phyloP scores from a whole-genome alignment of 495 filamentous ascomycete species.

The Lepraria neglecta region DNA sequence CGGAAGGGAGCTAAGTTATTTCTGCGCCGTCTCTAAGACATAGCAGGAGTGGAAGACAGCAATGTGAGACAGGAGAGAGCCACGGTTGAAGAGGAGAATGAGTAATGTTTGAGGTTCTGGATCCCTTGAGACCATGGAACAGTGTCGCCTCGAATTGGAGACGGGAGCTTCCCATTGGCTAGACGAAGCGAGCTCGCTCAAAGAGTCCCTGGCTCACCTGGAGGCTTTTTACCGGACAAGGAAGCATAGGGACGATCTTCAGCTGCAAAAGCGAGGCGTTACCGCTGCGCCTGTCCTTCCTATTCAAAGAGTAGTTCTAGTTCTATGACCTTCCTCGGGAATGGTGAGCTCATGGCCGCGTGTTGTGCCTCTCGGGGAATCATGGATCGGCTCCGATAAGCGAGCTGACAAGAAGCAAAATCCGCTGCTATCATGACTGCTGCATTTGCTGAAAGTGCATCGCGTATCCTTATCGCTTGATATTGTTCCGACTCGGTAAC shows the following conservation, averaged over 20 bases:
- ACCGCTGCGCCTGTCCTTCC: constrained; percentile 5
- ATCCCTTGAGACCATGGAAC: not conserved
- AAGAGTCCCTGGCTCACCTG: not conserved
- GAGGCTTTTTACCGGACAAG: not conserved
- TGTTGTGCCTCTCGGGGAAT: not conserved
- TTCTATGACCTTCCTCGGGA: not conserved
- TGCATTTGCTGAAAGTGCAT: constrained; percentile 3
- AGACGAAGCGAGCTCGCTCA: not conserved
- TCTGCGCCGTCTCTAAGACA: not conserved
- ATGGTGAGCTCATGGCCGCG: not conserved
- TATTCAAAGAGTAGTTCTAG: not conserved
- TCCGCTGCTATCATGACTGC: constrained; percentile 2
- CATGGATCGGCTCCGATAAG: constrained; percentile 4
- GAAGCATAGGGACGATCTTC: constrained; percentile 1
- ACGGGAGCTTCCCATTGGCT: constrained; percentile 2
- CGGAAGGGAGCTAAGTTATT: constrained; percentile 19
- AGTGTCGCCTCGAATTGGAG: not conserved
- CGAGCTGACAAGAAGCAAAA: constrained; percentile 1
- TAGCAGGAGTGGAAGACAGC: not conserved
- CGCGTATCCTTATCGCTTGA: constrained; percentile 3
- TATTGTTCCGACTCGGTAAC: constrained; percentile 1
- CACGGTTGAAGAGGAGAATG: not conserved
- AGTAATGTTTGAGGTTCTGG: constrained; percentile 1
- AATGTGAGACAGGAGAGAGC: not conserved
- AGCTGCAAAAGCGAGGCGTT: constrained; percentile 10